Base-by-base conservation (phyloP, 179 eudicot species). In the Amaranthus tricolor region DNA sequence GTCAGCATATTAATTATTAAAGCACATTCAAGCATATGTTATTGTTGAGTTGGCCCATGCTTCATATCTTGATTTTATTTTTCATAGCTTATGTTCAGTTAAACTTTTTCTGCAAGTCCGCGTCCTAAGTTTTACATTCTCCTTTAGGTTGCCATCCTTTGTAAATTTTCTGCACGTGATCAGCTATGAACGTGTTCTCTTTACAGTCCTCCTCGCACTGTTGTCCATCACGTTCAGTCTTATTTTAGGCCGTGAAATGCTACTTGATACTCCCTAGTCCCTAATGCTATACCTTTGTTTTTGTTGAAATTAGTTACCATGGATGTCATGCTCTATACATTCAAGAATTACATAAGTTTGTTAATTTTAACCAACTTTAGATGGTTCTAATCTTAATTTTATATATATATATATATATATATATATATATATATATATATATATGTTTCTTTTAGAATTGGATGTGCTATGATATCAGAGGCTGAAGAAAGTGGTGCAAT, bases 401-500 rank as follows among this genome's bases (percentile, higher is more conserved):
- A n/a, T 50, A 20, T 79, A 61, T 77, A 5, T 50, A 17, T 77
- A 61, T 77, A 5, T 50, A 17, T 77, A 61, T 77, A 5, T 50
- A 17, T 77, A 61, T 77, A 5, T 50, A 17, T 77, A 61, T 77
- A 5, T 50, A 17, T 73, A n/a, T 50, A 20, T 79, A 61, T 77
- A 5, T 50, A 17, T 77, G 77, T 50, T 59, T 53, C 56, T 49
- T 84, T 66, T 85, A 88, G 94, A 70, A 88, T 88, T 62, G 94
- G 89, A 43, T 78, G 76, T 76, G 80, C 88, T 62, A 89, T 89
- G 94, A 85, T 89, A 72, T 63, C 81, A 60, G 88, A 86, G 54
- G 94, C 94, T 11, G 91, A 88, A 88, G 85, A 88, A 82, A 86
- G 82, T 74, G 94, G 94, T 63, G 88, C 84, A 51, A 88, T 89